Conservation (phyloP, 768 basidiomycete genomes). For the Trametes coccinea region DNA sequence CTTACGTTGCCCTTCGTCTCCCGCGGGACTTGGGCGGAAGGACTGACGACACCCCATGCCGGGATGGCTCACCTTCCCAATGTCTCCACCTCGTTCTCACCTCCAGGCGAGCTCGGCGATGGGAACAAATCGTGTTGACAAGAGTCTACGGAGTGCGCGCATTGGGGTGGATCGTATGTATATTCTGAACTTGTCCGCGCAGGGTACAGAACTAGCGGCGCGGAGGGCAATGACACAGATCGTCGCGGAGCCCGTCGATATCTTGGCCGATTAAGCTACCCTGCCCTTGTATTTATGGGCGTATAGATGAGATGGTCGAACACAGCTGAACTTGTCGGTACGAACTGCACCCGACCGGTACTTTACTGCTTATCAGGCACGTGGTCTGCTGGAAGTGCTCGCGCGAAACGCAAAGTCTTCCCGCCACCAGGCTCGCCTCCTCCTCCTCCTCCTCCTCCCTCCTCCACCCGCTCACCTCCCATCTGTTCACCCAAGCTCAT, state of each 20-base stretch:
- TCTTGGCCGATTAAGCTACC: too few relatives aligned
- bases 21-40: not conserved
- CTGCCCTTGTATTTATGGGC: too few relatives aligned
- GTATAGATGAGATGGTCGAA: too few relatives aligned
- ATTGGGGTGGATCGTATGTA: too few relatives aligned
- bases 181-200: too few relatives aligned
- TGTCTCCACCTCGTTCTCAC: not conserved
- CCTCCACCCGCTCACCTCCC: not conserved
- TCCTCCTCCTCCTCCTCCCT: not conserved
- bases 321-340: too few relatives aligned
- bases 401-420: not conserved
- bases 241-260: not conserved
- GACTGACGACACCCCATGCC: not conserved
- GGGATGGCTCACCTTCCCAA: not conserved
- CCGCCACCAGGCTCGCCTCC: not conserved
- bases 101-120: not conserved
- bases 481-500: too few relatives aligned
- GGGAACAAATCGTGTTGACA: too few relatives aligned
- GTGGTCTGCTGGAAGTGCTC: not conserved
- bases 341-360: not conserved
- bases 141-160: too few relatives aligned
- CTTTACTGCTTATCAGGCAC: constrained; percentile 8
- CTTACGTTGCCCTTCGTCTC: not conserved
- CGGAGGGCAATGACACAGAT: not conserved
- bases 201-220: not conserved